Evolutionary conservation across 208 protist genomes (phyloP).

Genomic region (Trypanosoma cruzi): DNA sequence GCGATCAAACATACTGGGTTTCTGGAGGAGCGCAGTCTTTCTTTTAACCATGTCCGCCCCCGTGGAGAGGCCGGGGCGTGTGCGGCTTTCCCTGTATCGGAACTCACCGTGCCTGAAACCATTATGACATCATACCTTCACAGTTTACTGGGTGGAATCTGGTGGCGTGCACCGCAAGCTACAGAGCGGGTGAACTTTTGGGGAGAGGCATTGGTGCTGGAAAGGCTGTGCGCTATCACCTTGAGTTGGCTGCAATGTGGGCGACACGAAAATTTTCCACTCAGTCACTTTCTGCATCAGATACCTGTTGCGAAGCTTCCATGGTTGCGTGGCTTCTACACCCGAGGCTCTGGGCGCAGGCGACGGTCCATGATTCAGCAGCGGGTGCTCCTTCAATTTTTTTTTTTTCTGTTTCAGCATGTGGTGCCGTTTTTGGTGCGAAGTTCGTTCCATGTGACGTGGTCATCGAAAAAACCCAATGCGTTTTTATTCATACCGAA

Average conservation of each 20-base stretch:
- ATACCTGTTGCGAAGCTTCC: conserved; percentile 60
- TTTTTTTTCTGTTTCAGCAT: conserved; percentile 69
- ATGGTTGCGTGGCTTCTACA: conserved; percentile 66
- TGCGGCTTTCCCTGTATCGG: conserved; percentile 13
- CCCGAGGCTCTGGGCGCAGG: conserved; percentile 19
- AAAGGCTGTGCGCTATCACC: conserved; percentile 33
- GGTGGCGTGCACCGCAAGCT: conserved; percentile 22
- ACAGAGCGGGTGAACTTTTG: conserved; percentile 37
- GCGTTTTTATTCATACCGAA: conserved; percentile 55
- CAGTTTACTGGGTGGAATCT: conserved; percentile 35
- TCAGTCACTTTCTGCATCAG: conserved; percentile 53
- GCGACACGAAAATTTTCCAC: conserved; percentile 40
- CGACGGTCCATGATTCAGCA: conserved; percentile 67
- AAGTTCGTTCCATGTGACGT: conserved; percentile 62
- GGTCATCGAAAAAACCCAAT: conserved; percentile 47
- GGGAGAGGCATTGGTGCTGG: conserved; percentile 36
- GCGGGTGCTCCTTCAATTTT: conserved; percentile 62
- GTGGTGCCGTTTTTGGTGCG: conserved; percentile 62
- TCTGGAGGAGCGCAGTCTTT: conserved; percentile 39
- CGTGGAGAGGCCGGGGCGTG: conserved; percentile 9
- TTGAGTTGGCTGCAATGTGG: conserved; percentile 53
- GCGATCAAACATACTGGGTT: conserved; percentile 50
- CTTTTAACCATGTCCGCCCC: not conserved
- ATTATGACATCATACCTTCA: conserved; percentile 53
- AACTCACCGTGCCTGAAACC: conserved; percentile 38